Evolutionary conservation across 495 filamentous ascomycete genomes (phyloP), one percentile per base, ranked within the genome.

Genomic region (Penicillium parvum): DNA sequence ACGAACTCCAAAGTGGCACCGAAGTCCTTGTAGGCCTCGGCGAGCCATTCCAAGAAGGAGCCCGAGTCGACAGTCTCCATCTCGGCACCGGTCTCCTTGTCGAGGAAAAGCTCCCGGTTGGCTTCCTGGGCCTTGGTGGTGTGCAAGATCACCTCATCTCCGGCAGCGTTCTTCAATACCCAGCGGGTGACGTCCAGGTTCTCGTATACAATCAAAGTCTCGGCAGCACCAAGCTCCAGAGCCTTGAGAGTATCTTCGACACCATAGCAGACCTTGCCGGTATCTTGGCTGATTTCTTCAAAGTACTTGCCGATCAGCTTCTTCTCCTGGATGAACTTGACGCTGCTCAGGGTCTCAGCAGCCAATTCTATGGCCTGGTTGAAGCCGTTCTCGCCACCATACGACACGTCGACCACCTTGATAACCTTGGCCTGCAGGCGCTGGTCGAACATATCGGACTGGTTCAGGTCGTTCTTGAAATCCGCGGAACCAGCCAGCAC

Each of bases 251-350:
- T 97, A 63, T 98, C 92, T 12, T 97, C 92, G 35, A 97, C 79
- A 74, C 92, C 91, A 62, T 98, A 98, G 73, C 92, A 98, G 48
- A 98, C 81, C 57, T 85, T 90, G 45, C 92, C 92, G 33, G 83
- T 91, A 56, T 98, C 94, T 61, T 95, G 90, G 54, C 87, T 95
- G 60, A 98, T 96, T 69, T 98, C 90, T 61, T 97, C 88, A 58
- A 98, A 98, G 77, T 98, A 98, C 56, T 84, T 89, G 57, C 89
- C 88, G 60, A 98, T 98, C 37, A 98, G 79, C 75, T 95, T 96
- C 85, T 98, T 98, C 78, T 98, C 92, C 67, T 98, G 92, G 64
- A 98, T 95, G 67, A 98, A 98, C 68, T 98, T 98, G 74, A 98
- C 92, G 54, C 95, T 97, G 67, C 89, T 84, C 33, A 98, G 76